phyloP scores from a whole-genome alignment of 2,329 filamentous ascomycete genomes.

The Chaetothyriales sp. region DNA sequence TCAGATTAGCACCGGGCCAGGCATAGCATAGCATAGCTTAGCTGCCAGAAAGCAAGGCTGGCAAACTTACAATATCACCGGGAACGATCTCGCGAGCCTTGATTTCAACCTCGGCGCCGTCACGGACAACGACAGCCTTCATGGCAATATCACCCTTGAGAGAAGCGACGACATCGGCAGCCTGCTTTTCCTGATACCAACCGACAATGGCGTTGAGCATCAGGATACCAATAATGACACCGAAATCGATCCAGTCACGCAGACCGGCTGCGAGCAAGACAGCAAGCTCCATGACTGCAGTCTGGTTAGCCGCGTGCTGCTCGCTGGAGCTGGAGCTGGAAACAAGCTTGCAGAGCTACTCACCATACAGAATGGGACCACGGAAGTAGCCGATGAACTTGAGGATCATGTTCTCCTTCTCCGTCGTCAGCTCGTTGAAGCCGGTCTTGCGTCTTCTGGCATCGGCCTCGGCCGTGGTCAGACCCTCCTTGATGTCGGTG shows the following conservation, averaged over 20 bases:
- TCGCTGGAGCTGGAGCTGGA: background rate
- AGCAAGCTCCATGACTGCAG: slow-evolving; percentile 60
- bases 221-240: slow-evolving; percentile 63
- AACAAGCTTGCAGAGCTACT: slow-evolving; percentile 22
- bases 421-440: slow-evolving; percentile 56
- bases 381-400: slow-evolving; percentile 64
- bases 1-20: slow-evolving; percentile 16
- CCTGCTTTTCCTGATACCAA: slow-evolving; percentile 72
- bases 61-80: slow-evolving; percentile 52
- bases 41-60: background rate
- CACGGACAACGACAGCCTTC: slow-evolving; percentile 52
- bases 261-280: slow-evolving; percentile 60
- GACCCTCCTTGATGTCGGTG: slow-evolving; percentile 51
- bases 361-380: slow-evolving; percentile 63
- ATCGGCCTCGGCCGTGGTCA: slow-evolving; percentile 45
- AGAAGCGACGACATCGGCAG: slow-evolving; percentile 58
- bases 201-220: slow-evolving; percentile 60
- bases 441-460: slow-evolving; percentile 49
- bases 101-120: slow-evolving; percentile 53
- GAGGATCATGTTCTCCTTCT: slow-evolving; percentile 61
- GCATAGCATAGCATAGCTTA: too few relatives aligned
- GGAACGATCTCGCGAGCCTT: slow-evolving; percentile 60
- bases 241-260: slow-evolving; percentile 60
- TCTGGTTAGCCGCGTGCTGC: background rate
- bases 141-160: slow-evolving; percentile 68